A percentile compares a stretch with the other conserved stretches of the same genome.
phyloP scores from a whole-genome alignment of 257 asterid species.

The Capsicum pubescens region DNA sequence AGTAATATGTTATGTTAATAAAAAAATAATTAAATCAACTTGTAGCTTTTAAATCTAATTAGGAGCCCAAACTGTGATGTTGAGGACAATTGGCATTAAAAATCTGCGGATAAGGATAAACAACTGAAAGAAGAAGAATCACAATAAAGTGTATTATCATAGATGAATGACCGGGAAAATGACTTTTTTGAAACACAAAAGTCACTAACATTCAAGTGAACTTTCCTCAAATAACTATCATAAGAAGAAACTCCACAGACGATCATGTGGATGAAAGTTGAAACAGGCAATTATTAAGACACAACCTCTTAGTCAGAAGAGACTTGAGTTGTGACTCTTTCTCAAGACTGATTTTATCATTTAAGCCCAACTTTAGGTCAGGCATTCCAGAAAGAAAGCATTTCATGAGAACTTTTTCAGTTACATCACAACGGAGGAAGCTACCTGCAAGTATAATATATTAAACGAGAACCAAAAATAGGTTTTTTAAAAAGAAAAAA shows the following conservation, averaged over 20 bases:
- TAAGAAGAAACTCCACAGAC: neutral
- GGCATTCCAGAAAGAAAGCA: slow-evolving; percentile 99
- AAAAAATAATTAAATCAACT: neutral
- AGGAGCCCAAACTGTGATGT: neutral
- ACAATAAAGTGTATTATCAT: neutral
- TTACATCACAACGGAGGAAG: slow-evolving; percentile 93
- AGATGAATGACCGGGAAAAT: slow-evolving; percentile 22
- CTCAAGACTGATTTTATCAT: slow-evolving; percentile 99
- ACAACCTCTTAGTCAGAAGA: slow-evolving; percentile 92
- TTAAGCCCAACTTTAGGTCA: slow-evolving; percentile 95
- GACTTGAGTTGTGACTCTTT: slow-evolving; percentile 97
- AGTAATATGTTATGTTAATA: neutral
- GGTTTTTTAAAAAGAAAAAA: neutral
- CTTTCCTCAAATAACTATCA: neutral
- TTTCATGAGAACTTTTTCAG: slow-evolving; percentile 96
- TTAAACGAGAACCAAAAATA: slow-evolving; percentile 24
- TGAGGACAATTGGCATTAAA: neutral
- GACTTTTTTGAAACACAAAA: neutral
- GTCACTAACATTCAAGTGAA: slow-evolving; percentile 13
- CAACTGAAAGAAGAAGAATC: slow-evolving; percentile 12
- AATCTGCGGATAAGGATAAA: slow-evolving; percentile 2
- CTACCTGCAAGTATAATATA: slow-evolving; percentile 65
- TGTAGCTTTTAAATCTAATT: slow-evolving; percentile 8
- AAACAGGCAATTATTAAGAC: neutral
- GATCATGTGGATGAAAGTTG: neutral